These are phyloP conservation scores for Azolla pinnata DNA, from an alignment of 75 land plant species.

Conservation along the genomic window DNA sequence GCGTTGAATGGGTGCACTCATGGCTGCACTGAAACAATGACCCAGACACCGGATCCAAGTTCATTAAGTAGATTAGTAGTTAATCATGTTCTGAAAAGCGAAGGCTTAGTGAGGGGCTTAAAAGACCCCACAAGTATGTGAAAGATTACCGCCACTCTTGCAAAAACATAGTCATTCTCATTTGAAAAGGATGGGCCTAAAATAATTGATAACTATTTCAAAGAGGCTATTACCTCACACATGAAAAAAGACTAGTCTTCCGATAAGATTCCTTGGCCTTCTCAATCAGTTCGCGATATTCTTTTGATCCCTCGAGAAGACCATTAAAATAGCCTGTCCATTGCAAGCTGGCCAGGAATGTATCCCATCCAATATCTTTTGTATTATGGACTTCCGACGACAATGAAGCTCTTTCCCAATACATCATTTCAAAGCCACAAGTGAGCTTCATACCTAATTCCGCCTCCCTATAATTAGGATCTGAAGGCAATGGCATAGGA, in stretches of 20 bases:
- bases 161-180: too few species aligned
- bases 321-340: conserved; percentile 63
- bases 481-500: conserved; percentile 46
- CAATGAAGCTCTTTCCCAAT: conserved; percentile 42
- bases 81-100: too few species aligned
- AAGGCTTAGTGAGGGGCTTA: too few species aligned
- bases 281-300: conserved; percentile 51
- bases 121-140: too few species aligned
- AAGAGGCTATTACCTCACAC: conserved; percentile 64
- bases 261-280: conserved; percentile 49
- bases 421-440: conserved; percentile 97
- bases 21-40: conserved; percentile 50
- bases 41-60: too few species aligned
- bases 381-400: background rate
- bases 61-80: too few species aligned
- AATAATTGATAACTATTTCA: too few species aligned
- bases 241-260: conserved; percentile 31
- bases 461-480: conserved; percentile 37
- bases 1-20: conserved; percentile 64
- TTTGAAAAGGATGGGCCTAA: too few species aligned
- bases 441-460: conserved; percentile 91
- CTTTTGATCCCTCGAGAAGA: conserved; percentile 78
- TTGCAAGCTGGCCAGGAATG: conserved; percentile 55
- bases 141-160: too few species aligned
- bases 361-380: conserved; percentile 58